phyloP scores from a whole-genome alignment of 345 rosid species.

The Carallia pectinifolia region DNA sequence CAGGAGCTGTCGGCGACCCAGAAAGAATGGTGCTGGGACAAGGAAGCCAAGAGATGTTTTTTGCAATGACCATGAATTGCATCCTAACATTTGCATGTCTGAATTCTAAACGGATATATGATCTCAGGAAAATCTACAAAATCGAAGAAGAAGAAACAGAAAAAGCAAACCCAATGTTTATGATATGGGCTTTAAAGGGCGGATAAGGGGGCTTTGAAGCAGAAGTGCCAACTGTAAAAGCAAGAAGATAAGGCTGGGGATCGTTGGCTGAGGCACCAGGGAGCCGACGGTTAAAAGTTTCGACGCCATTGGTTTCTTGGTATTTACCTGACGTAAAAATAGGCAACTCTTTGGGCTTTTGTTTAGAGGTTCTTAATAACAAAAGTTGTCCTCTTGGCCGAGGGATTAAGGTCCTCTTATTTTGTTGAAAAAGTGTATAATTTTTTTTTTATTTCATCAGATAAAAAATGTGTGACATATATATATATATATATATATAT shows the following conservation, averaged over 20 bases:
- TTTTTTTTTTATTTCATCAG: too few relatives aligned
- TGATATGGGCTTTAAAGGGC: not conserved
- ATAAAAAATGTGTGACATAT: too few relatives aligned
- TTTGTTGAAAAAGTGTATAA: too few relatives aligned
- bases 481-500: too few relatives aligned
- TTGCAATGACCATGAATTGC: slow-evolving; percentile 28
- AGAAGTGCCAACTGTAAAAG: not conserved
- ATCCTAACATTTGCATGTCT: slow-evolving; percentile 25
- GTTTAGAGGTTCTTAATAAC: too few relatives aligned
- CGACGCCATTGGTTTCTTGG: too few relatives aligned
- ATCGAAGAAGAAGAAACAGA: not conserved
- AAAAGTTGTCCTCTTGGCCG: too few relatives aligned
- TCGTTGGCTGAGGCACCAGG: too few relatives aligned
- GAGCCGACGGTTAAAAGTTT: too few relatives aligned
- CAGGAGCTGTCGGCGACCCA: slow-evolving; percentile 41
- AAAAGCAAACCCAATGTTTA: not conserved
- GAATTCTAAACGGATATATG: not conserved
- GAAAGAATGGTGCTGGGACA: slow-evolving; percentile 18
- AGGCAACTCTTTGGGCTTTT: too few relatives aligned
- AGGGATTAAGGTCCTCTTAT: too few relatives aligned
- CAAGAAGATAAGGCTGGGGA: not conserved
- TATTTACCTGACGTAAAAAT: too few relatives aligned
- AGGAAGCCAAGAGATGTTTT: slow-evolving; percentile 12
- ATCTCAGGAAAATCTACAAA: not conserved
- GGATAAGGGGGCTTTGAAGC: not conserved